These are phyloP conservation scores for Colletotrichum caudatum DNA, from an alignment of 2,329 filamentous ascomycete genomes.

Conservation along the genomic window DNA sequence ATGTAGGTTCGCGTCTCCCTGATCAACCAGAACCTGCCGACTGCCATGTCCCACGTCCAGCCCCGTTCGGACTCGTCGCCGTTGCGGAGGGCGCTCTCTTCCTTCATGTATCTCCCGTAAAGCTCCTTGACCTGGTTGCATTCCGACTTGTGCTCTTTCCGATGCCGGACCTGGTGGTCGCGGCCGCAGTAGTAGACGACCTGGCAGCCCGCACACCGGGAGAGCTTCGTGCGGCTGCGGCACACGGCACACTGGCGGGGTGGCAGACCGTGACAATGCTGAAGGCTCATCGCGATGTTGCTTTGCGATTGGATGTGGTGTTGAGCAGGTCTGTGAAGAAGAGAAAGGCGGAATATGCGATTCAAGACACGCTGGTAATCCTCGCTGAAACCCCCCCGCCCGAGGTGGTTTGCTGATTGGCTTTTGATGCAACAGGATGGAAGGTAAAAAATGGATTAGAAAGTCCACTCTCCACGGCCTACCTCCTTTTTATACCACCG, in stretches of 20 bases:
- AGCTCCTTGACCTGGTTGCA: conserved; percentile 55
- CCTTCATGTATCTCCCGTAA: conserved; percentile 46
- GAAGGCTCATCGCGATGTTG: neutral
- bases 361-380: neutral
- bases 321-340: neutral
- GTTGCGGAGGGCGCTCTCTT: conserved; percentile 55
- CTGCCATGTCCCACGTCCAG: conserved; percentile 53
- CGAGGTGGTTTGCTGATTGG: neutral
- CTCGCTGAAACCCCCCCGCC: neutral
- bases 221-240: conserved; percentile 44
- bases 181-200: conserved; percentile 59
- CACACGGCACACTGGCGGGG: conserved; percentile 14
- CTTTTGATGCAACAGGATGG: neutral
- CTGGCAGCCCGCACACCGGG: conserved; percentile 57
- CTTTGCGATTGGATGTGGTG: neutral
- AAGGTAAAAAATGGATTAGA: neutral
- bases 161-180: conserved; percentile 57
- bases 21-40: conserved; percentile 59
- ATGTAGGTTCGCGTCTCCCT: conserved; percentile 59
- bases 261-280: neutral
- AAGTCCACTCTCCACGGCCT: neutral
- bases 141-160: conserved; percentile 52
- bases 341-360: neutral
- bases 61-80: conserved; percentile 45
- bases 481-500: neutral